These are phyloP conservation scores for Ormosia semicastrata DNA, from an alignment of 306 rosid species.

Conservation along the genomic window DNA sequence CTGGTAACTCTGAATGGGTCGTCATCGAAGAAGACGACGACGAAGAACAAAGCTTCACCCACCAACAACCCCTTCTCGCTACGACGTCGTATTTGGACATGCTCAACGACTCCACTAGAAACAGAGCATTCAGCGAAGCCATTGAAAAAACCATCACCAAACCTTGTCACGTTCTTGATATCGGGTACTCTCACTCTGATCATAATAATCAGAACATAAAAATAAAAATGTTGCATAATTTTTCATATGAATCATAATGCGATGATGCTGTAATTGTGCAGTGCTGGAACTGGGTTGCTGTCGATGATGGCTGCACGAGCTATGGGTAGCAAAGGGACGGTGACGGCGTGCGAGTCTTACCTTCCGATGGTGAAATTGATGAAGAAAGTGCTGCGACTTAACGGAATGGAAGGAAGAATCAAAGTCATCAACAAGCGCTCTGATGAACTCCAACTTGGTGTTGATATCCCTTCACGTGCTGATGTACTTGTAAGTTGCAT, in stretches of 20 bases:
- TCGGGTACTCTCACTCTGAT: constrained; percentile 50
- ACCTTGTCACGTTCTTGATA: constrained; percentile 84
- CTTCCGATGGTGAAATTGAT: constrained; percentile 96
- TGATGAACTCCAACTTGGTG: constrained; percentile 73
- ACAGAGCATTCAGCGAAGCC: constrained; percentile 73
- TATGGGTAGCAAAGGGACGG: constrained; percentile 58
- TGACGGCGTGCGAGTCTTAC: constrained; percentile 92
- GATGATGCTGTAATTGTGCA: constrained; percentile 22
- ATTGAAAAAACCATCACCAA: constrained; percentile 63
- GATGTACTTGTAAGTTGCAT: constrained; percentile 67
- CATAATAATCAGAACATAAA: too few species aligned
- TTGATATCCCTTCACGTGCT: constrained; percentile 66
- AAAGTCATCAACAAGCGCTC: constrained; percentile 78
- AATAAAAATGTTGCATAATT: neutral
- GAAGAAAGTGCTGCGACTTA: constrained; percentile 68
- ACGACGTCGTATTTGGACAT: constrained; percentile 88
- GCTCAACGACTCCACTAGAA: constrained; percentile 81
- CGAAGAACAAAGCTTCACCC: constrained; percentile 26
- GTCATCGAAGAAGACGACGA: constrained; percentile 64
- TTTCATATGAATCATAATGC: too few species aligned
- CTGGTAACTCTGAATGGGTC: constrained; percentile 94
- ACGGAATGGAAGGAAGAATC: constrained; percentile 63
- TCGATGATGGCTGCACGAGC: constrained; percentile 96
- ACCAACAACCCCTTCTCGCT: constrained; percentile 57
- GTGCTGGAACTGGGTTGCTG: constrained; percentile 93